Evolutionary conservation across 2,329 filamentous ascomycete genomes (phyloP).

Genomic region (Neocatenulostroma microsporum): DNA sequence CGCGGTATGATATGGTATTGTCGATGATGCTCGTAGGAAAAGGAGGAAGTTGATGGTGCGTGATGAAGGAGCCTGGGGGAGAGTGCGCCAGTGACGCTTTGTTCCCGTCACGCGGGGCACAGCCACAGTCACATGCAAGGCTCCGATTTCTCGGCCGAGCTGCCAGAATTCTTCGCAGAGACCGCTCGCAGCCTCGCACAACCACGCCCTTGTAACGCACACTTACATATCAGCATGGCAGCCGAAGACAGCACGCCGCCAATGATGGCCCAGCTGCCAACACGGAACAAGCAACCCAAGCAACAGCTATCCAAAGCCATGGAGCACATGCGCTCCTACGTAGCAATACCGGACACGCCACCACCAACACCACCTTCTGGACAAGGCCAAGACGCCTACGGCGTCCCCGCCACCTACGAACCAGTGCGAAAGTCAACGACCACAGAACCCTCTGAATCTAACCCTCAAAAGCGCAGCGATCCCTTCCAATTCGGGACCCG

Average conservation of each 20-base stretch:
- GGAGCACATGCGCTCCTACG: constrained; percentile 46
- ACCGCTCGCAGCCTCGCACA: too few species aligned
- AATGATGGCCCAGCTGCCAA: constrained; percentile 8
- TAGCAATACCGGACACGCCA: constrained; percentile 33
- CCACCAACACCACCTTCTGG: constrained; percentile 3
- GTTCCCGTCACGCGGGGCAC: too few species aligned
- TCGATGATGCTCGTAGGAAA: too few species aligned
- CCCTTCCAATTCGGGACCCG: constrained; percentile 95
- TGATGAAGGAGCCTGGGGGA: too few species aligned
- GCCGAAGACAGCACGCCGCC: constrained; percentile 1
- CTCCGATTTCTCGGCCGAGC: too few species aligned
- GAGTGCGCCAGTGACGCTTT: too few species aligned
- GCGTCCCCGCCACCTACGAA: constrained; percentile 41
- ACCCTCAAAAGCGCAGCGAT: constrained; percentile 78
- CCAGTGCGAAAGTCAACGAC: constrained; percentile 42
- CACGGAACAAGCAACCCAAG: constrained; percentile 24
- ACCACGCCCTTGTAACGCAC: too few species aligned
- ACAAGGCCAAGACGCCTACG: constrained; percentile 39
- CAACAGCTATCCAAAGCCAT: constrained; percentile 46
- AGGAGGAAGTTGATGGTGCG: too few species aligned
- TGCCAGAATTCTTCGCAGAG: too few species aligned
- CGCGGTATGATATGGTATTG: too few species aligned
- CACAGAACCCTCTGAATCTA: constrained; percentile 62
- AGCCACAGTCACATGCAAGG: too few species aligned
- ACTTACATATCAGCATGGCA: too few species aligned